Percentiles rank a stretch among this genome's conserved stretches.
phyloP scores from a whole-genome alignment of 345 rosid genomes.

The Hibiscus syriacus region DNA sequence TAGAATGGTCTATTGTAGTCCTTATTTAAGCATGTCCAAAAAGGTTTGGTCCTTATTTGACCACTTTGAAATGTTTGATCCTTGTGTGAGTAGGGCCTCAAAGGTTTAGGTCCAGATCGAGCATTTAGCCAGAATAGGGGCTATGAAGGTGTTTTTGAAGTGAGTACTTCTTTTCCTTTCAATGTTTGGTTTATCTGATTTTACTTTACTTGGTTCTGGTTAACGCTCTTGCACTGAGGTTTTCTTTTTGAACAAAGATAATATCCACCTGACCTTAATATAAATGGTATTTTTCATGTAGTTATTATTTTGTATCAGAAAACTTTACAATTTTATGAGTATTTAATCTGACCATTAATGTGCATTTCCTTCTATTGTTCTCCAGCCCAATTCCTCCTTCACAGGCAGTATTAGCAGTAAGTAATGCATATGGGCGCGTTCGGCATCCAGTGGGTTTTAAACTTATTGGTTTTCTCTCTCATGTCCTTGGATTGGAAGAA shows the following conservation, averaged over 20 bases:
- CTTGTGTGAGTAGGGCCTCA: not conserved
- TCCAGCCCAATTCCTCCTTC: constrained; percentile 96
- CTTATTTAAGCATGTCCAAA: not conserved
- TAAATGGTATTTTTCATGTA: not conserved
- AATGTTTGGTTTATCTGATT: not conserved
- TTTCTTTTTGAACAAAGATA: not conserved
- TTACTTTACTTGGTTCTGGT: not conserved
- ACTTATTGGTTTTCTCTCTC: constrained; percentile 59
- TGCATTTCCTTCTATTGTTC: constrained; percentile 17
- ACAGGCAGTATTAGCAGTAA: constrained; percentile 87
- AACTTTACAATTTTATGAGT: not conserved
- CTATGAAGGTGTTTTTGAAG: not conserved
- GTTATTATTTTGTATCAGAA: not conserved
- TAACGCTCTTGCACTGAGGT: not conserved
- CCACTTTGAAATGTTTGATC: not conserved
- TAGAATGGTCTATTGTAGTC: not conserved
- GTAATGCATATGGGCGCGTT: constrained; percentile 92
- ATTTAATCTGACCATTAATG: not conserved
- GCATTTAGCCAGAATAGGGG: too few relatives aligned
- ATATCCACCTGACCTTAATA: not conserved
- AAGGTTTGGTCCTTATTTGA: not conserved
- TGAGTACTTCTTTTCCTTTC: not conserved
- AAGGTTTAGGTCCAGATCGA: too few relatives aligned
- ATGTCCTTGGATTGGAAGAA: constrained; percentile 40
- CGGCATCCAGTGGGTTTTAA: constrained; percentile 74